These are phyloP conservation scores for Coemansia sp. DNA, from an alignment of 192 early-diverging fungal genomes.

Conservation along the genomic window DNA sequence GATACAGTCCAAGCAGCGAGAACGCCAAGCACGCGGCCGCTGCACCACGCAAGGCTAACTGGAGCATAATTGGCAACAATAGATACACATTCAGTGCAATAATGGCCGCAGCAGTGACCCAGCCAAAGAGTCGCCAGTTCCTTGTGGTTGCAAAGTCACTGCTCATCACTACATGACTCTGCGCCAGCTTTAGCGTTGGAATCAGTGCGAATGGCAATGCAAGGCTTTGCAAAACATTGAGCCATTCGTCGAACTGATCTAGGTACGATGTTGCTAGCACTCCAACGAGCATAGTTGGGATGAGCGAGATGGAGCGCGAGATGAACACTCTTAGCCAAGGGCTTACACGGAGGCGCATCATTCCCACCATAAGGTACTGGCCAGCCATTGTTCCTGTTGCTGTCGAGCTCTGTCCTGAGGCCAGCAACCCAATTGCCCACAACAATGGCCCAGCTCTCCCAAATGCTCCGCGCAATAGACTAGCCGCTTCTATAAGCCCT, in stretches of 20 bases:
- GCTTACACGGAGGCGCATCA: slow-evolving; percentile 62
- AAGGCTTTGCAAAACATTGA: slow-evolving; percentile 70
- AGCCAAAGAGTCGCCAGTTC: slow-evolving; percentile 38
- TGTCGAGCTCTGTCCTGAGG: slow-evolving; percentile 80
- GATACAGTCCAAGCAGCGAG: slow-evolving; percentile 20
- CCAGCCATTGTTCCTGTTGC: slow-evolving; percentile 92
- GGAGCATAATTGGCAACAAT: slow-evolving; percentile 37
- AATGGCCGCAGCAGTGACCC: slow-evolving; percentile 54
- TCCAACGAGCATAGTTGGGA: slow-evolving; percentile 66
- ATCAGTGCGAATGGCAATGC: slow-evolving; percentile 65
- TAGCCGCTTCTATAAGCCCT: slow-evolving; percentile 64
- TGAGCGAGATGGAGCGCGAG: slow-evolving; percentile 62
- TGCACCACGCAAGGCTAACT: slow-evolving; percentile 23
- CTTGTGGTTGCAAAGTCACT: slow-evolving; percentile 34
- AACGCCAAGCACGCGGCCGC: slow-evolving; percentile 15
- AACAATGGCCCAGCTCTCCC: slow-evolving; percentile 62
- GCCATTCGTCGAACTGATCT: slow-evolving; percentile 66
- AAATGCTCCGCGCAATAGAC: slow-evolving; percentile 57
- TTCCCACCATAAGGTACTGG: slow-evolving; percentile 86
- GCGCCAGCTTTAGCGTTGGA: slow-evolving; percentile 62
- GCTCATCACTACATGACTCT: slow-evolving; percentile 56
- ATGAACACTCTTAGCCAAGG: slow-evolving; percentile 64
- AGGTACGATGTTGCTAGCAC: slow-evolving; percentile 57
- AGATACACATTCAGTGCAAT: slow-evolving; percentile 60
- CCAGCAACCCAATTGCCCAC: slow-evolving; percentile 82